These are phyloP conservation scores for Pyrus bretschneideri DNA, from an alignment of 306 rosid genomes.

Conservation along the genomic window DNA sequence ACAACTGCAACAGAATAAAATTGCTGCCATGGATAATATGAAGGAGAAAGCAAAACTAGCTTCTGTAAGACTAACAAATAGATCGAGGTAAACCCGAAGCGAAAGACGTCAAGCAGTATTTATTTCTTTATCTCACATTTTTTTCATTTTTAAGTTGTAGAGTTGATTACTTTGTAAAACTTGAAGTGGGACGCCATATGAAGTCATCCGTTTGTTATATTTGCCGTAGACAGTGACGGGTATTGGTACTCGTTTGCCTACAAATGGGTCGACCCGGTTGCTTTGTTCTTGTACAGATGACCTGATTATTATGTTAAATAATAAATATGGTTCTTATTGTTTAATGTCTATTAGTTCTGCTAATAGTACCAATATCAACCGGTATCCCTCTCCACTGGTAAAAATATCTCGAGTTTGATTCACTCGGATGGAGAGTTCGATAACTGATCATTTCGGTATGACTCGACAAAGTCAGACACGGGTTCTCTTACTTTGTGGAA, in stretches of 20 bases:
- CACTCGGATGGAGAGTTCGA: too few relatives aligned
- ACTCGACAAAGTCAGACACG: too few relatives aligned
- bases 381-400: too few relatives aligned
- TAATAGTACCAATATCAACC: too few relatives aligned
- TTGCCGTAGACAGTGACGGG: conserved; percentile 21
- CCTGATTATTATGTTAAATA: conserved; percentile 22
- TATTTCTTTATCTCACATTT: conserved; percentile 15
- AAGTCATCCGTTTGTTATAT: conserved; percentile 28
- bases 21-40: not conserved
- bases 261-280: conserved; percentile 7
- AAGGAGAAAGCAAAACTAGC: conserved; percentile 17
- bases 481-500: too few relatives aligned
- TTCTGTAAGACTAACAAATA: conserved; percentile 3
- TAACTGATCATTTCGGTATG: too few relatives aligned
- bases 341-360: too few relatives aligned
- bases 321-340: conserved; percentile 12
- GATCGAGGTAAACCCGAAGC: not conserved
- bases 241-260: not conserved
- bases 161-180: conserved; percentile 15
- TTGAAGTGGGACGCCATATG: conserved; percentile 15
- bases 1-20: conserved; percentile 22
- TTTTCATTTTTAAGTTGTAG: conserved; percentile 15
- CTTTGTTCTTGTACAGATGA: conserved; percentile 46
- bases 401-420: too few relatives aligned
- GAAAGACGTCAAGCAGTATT: not conserved